Evolutionary conservation across 2,329 filamentous ascomycete genomes (phyloP), one percentile per base, ranked within the genome.

Genomic region (Ampelomyces quisqualis): DNA sequence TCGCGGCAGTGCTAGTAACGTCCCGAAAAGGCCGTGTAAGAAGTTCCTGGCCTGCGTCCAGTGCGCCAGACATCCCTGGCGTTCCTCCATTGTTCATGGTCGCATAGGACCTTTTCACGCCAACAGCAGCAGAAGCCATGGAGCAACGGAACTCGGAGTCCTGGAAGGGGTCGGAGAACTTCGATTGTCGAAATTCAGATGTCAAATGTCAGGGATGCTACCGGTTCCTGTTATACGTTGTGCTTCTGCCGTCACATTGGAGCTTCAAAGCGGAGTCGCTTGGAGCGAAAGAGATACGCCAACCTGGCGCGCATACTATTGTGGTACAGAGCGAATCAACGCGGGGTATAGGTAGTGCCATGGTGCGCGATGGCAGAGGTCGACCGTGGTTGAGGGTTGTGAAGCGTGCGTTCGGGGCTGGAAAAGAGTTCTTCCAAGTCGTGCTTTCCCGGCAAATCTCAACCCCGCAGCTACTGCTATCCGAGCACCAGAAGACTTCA

Each of bases 111-210:
- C 62, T 54, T 45, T 65, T 65, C 38, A 51, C 48, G 9, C 60
- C 60, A 7, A 60, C 51, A 20, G 49, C 49, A 29, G 48, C 55
- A 26, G 57, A 54, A n/a, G 58, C 58, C 62, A 65, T 65, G 31
- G 40, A 41, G 22, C 23, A 27, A n/a, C n/a, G n/a, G n/a, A n/a
- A n/a, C n/a, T n/a, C n/a, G n/a, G n/a, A n/a, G n/a, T n/a, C n/a
- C n/a, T n/a, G n/a, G n/a, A n/a, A n/a, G n/a, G n/a, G n/a, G n/a
- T n/a, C n/a, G n/a, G 23, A 28, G 6, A 5, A 13, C 10, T 14
- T 28, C 26, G n/a, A 28, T 10, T 28, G 26, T 28, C 7, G 5
- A 28, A 14, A 28, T 28, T 5, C 6, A 5, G 26, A 11, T 11
- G 10, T 13, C 15, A 28, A 28, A 14, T 28, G 26, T 28, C 26